phyloP scores from a whole-genome alignment of 306 rosid species.

The Heteromeles arbutifolia region DNA sequence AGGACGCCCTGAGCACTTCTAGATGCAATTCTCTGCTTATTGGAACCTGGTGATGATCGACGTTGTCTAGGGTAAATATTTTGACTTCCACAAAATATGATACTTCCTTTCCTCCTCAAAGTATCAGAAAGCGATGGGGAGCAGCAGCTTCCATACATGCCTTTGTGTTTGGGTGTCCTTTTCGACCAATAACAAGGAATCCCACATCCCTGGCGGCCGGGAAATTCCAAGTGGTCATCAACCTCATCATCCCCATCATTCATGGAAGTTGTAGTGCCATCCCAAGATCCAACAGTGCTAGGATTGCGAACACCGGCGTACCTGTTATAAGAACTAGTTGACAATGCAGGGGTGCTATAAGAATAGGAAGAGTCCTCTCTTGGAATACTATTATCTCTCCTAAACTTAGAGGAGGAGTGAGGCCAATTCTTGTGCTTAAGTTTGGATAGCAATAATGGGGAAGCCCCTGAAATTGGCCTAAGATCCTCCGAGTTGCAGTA shows the following conservation, averaged over 20 bases:
- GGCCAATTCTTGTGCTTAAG: slow-evolving; percentile 61
- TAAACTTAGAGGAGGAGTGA: slow-evolving; percentile 46
- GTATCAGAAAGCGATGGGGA: slow-evolving; percentile 90
- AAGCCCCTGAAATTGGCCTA: slow-evolving; percentile 43
- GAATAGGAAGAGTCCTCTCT: slow-evolving; percentile 85
- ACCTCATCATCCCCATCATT: slow-evolving; percentile 71
- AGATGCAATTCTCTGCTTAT: slow-evolving; percentile 45
- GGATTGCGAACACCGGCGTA: slow-evolving; percentile 45
- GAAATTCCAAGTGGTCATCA: slow-evolving; percentile 66
- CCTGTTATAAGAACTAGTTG: slow-evolving; percentile 75
- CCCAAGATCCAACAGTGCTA: slow-evolving; percentile 92
- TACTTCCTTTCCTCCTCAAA: slow-evolving; percentile 76
- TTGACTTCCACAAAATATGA: slow-evolving; percentile 71
- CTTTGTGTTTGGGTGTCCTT: slow-evolving; percentile 65
- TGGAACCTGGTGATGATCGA: slow-evolving; percentile 39
- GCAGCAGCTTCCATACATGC: slow-evolving; percentile 61
- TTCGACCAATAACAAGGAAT: slow-evolving; percentile 95
- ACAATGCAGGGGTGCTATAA: slow-evolving; percentile 90
- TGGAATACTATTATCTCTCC: slow-evolving; percentile 27
- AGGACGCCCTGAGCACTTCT: slow-evolving; percentile 71
- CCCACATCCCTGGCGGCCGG: slow-evolving; percentile 85
- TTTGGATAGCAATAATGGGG: slow-evolving; percentile 53
- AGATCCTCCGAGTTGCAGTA: slow-evolving; percentile 65
- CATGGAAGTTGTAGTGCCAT: slow-evolving; percentile 71
- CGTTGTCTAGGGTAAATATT: slow-evolving; percentile 47